These are phyloP conservation scores for Flaveria linearis DNA, from an alignment of 129 eudicot species.

Conservation along the genomic window DNA sequence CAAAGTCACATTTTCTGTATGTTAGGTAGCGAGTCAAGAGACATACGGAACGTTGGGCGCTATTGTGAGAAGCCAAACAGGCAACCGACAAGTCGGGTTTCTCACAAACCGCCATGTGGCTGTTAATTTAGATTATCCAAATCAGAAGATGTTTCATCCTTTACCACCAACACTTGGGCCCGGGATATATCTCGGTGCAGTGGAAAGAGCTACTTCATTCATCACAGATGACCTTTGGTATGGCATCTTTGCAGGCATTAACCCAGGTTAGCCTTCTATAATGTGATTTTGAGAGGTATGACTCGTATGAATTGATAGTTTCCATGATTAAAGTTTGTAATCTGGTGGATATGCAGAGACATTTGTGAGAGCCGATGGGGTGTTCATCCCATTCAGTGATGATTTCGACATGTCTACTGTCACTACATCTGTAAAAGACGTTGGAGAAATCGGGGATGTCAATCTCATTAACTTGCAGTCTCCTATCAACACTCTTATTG, in stretches of 20 bases:
- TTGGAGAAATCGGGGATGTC: slow-evolving; percentile 89
- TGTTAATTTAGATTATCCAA: slow-evolving; percentile 90
- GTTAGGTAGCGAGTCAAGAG: slow-evolving; percentile 94
- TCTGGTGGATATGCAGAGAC: slow-evolving; percentile 64
- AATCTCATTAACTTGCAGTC: slow-evolving; percentile 77
- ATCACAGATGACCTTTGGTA: slow-evolving; percentile 97
- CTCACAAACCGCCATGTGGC: slow-evolving; percentile 98
- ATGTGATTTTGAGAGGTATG: not conserved
- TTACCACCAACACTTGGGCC: slow-evolving; percentile 97
- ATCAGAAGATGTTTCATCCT: slow-evolving; percentile 99
- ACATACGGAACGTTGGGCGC: slow-evolving; percentile 98
- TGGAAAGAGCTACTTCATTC: slow-evolving; percentile 96
- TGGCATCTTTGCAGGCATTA: slow-evolving; percentile 93
- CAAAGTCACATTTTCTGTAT: not conserved
- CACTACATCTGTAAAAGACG: slow-evolving; percentile 83
- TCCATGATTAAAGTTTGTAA: not conserved
- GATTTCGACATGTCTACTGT: slow-evolving; percentile 92
- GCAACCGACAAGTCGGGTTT: slow-evolving; percentile 89
- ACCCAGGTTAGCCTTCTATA: slow-evolving; percentile 67
- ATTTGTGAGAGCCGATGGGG: slow-evolving; percentile 98
- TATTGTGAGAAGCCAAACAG: slow-evolving; percentile 97
- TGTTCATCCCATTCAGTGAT: slow-evolving; percentile 91
- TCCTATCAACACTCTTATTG: slow-evolving; percentile 72
- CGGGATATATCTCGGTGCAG: slow-evolving; percentile 95
- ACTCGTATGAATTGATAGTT: not conserved